Conservation (phyloP, 257 asterid species). For the Solanum pimpinellifolium region DNA sequence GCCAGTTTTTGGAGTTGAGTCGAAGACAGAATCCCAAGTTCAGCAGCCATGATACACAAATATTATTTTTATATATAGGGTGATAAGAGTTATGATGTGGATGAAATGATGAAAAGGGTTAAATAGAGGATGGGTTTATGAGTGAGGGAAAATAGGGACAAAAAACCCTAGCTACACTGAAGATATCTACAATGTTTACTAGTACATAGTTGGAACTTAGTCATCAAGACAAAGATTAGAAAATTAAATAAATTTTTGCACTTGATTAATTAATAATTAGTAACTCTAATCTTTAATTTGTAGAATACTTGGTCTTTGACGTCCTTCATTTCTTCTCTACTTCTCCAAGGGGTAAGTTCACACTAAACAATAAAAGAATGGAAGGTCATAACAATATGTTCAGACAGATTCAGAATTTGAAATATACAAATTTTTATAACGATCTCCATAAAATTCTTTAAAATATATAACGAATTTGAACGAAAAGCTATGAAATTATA, state of each 20-base stretch:
- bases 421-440: background rate
- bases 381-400: background rate
- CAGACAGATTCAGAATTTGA: background rate
- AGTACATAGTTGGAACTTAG: background rate
- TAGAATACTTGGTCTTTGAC: constrained; percentile 9
- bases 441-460: background rate
- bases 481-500: background rate
- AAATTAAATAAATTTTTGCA: background rate
- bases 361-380: background rate
- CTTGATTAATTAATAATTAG: background rate
- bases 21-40: constrained; percentile 5
- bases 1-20: constrained; percentile 9
- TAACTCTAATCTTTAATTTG: background rate
- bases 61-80: constrained; percentile 12
- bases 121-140: constrained; percentile 41
- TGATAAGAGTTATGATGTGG: constrained; percentile 8
- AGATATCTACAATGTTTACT: constrained; percentile 9
- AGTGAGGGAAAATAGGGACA: constrained; percentile 31
- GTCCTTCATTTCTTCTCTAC: background rate
- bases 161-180: background rate
- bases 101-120: constrained; percentile 1
- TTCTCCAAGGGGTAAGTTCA: background rate
- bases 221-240: background rate
- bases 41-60: constrained; percentile 22
- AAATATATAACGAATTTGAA: background rate